A percentile compares a stretch with the other conserved stretches of the same genome.
Evolutionary conservation across 306 rosid species (phyloP).

Genomic region (Malus sylvestris): DNA sequence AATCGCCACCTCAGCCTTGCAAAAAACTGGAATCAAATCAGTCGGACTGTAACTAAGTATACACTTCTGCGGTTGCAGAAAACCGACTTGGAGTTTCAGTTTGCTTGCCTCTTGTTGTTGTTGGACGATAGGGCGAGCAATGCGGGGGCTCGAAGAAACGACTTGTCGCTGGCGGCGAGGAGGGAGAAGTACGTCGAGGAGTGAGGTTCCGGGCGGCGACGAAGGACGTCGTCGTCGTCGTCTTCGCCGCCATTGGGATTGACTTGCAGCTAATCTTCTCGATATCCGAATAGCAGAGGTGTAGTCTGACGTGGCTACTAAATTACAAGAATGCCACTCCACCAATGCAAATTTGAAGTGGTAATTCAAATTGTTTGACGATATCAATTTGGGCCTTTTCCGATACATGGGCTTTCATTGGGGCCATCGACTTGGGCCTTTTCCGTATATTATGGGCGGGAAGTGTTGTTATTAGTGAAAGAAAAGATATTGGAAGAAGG

Average conservation of each 20-base stretch:
- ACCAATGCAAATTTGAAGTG: neutral
- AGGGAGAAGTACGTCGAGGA: neutral
- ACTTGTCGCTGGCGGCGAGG: neutral
- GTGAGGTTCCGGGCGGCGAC: constrained; percentile 7
- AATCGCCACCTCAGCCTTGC: constrained; percentile 47
- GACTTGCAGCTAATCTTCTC: neutral
- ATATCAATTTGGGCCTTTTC: neutral
- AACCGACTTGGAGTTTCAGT: neutral
- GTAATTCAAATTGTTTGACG: neutral
- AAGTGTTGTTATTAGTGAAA: neutral
- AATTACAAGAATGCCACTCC: constrained; percentile 23
- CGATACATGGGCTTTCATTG: neutral
- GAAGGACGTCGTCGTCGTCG: constrained; percentile 12
- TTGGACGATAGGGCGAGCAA: constrained; percentile 39
- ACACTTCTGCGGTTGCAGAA: neutral
- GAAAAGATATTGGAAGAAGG: neutral
- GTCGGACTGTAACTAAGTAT: neutral
- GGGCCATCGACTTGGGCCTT: neutral
- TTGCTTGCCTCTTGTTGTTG: constrained; percentile 23
- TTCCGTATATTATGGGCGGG: neutral
- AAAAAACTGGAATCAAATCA: constrained; percentile 25
- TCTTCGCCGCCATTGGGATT: constrained; percentile 24
- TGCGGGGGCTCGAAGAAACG: constrained; percentile 25
- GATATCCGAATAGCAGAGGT: constrained; percentile 11
- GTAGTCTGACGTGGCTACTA: neutral